Evolutionary conservation across 441 rosid species (phyloP).

Genomic region (Monsonia emarginata): DNA sequence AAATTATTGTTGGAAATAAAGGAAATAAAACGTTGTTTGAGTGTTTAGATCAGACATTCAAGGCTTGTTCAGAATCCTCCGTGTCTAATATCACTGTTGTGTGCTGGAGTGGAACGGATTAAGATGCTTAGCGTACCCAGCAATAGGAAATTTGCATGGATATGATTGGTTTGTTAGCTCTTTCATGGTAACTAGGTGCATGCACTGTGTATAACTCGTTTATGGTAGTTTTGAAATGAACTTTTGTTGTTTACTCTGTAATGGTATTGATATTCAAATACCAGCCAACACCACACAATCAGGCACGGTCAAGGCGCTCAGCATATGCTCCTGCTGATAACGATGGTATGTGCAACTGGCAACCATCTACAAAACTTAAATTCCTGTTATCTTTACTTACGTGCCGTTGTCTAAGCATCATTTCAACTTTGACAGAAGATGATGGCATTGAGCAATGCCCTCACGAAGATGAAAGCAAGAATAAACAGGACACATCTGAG

Average conservation of each 20-base stretch:
- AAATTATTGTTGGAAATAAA: too few species aligned
- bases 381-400: neutral
- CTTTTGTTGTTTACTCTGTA: neutral
- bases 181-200: neutral
- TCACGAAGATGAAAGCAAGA: neutral
- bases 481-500: constrained; percentile 10
- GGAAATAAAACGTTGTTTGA: too few species aligned
- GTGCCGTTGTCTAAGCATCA: neutral
- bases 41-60: too few species aligned
- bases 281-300: constrained; percentile 76
- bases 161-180: too few species aligned
- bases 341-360: constrained; percentile 28
- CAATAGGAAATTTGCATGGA: neutral
- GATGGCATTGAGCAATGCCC: constrained; percentile 18
- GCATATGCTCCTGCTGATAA: constrained; percentile 54
- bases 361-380: neutral
- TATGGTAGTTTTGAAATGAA: neutral
- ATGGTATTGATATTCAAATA: neutral
- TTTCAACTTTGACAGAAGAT: constrained; percentile 18
- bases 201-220: neutral
- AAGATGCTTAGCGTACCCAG: neutral
- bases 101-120: neutral
- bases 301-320: constrained; percentile 55
- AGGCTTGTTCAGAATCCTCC: too few species aligned
- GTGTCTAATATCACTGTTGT: too few species aligned